Conservation (phyloP, 129 eudicot genomes). For the Helianthus annuus region DNA sequence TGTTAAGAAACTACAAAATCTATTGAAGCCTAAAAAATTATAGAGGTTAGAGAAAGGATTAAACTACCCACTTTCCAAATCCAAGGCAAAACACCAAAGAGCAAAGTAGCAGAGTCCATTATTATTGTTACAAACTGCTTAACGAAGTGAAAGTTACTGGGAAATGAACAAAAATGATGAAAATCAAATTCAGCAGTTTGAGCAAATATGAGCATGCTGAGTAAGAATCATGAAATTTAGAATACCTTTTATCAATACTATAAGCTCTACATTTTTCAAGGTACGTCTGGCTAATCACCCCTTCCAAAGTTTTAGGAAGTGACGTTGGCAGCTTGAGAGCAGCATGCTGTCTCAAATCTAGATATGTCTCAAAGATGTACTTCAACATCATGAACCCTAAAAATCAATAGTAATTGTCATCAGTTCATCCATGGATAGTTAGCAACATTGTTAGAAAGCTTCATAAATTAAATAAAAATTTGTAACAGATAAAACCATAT, state of each 20-base stretch:
- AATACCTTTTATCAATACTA: conserved; percentile 87
- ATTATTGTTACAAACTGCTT: conserved; percentile 82
- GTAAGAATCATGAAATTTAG: background rate
- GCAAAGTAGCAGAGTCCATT: conserved; percentile 80
- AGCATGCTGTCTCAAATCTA: conserved; percentile 84
- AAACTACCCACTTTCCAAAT: conserved; percentile 80
- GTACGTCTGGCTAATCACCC: conserved; percentile 82
- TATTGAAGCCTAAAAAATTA: background rate
- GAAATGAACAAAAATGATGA: conserved; percentile 1
- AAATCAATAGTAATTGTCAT: background rate
- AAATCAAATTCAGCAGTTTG: background rate
- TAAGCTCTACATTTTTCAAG: conserved; percentile 91
- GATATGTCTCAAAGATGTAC: conserved; percentile 86
- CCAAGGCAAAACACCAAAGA: conserved; percentile 83
- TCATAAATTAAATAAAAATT: background rate
- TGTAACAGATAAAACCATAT: background rate
- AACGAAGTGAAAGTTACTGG: conserved; percentile 83
- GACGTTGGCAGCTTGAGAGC: conserved; percentile 65
- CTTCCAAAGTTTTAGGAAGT: conserved; percentile 79
- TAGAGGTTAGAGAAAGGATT: background rate
- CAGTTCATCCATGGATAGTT: background rate
- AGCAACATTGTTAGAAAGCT: background rate
- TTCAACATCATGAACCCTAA: conserved; percentile 88
- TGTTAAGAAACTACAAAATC: conserved; percentile 11
- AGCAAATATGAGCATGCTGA: background rate